Conservation (phyloP, 495 filamentous ascomycete species). For the Sabuloglossum arenarium region DNA sequence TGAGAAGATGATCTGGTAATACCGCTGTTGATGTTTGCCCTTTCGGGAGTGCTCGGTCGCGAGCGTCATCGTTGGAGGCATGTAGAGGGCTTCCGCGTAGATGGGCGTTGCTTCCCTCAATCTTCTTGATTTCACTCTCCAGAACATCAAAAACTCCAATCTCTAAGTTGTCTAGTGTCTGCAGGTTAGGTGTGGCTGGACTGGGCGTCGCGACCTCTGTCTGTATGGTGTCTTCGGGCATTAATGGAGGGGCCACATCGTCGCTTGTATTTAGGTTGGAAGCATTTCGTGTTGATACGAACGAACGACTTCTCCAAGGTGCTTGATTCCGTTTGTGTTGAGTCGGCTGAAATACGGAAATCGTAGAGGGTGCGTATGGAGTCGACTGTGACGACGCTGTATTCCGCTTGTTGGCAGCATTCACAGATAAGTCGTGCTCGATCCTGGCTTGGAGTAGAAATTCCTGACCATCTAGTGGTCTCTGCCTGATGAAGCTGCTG, state of each 20-base stretch:
- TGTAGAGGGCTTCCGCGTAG: not conserved
- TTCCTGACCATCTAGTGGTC: not conserved
- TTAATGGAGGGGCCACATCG: not conserved
- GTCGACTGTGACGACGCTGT: not conserved
- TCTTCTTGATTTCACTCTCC: not conserved
- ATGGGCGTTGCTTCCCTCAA: not conserved
- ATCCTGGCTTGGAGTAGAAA: not conserved
- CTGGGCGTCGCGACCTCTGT: slow-evolving; percentile 22
- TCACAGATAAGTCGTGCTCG: not conserved
- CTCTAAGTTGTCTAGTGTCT: not conserved
- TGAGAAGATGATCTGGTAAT: not conserved
- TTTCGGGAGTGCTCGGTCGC: not conserved
- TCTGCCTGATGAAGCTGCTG: not conserved
- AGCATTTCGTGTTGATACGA: not conserved
- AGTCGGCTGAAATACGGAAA: not conserved
- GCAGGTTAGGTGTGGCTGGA: slow-evolving; percentile 18
- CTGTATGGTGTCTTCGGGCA: slow-evolving; percentile 10
- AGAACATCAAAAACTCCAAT: not conserved
- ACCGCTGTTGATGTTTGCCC: not conserved
- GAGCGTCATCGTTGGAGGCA: not conserved
- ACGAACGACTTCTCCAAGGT: not conserved
- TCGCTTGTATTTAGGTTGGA: not conserved
- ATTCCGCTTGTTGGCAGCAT: not conserved
- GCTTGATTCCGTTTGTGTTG: not conserved
- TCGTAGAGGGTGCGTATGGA: not conserved